A percentile compares a stretch with the other conserved stretches of the same genome.
Conservation (phyloP, 2,329 filamentous ascomycete species). For the Sporothrix inflata region DNA sequence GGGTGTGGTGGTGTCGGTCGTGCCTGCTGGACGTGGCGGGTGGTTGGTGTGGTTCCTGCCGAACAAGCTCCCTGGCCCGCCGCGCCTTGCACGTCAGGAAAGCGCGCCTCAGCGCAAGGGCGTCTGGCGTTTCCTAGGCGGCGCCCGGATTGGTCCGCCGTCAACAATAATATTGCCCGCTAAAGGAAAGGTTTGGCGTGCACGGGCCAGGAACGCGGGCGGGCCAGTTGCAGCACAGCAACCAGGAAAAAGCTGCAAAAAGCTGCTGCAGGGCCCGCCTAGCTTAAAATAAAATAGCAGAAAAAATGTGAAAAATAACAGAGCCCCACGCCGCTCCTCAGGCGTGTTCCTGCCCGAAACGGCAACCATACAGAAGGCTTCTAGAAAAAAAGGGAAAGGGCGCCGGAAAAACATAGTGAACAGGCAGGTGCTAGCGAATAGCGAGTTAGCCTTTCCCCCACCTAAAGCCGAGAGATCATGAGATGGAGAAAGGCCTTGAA, state of each 20-base stretch:
- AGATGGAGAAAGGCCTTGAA: not conserved
- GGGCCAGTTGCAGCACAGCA: conserved; percentile 33
- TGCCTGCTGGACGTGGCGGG: conserved; percentile 13
- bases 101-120: conserved; percentile 26
- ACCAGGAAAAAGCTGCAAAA: conserved; percentile 27
- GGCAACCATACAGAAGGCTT: conserved; percentile 33
- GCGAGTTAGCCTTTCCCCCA: conserved; percentile 14
- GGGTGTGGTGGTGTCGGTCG: conserved; percentile 7
- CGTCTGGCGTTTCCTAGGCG: conserved; percentile 33
- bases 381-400: conserved; percentile 28
- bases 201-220: conserved; percentile 35
- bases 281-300: conserved; percentile 25
- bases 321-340: conserved; percentile 7
- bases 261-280: not conserved
- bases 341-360: conserved; percentile 25
- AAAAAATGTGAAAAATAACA: conserved; percentile 28
- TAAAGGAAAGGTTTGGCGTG: conserved; percentile 34
- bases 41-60: conserved; percentile 15
- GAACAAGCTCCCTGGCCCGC: conserved; percentile 24
- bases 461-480: conserved; percentile 22
- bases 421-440: not conserved
- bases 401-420: not conserved
- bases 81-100: conserved; percentile 9
- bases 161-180: conserved; percentile 36
- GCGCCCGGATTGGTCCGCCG: conserved; percentile 34